A percentile compares a stretch with the other conserved stretches of the same genome.
These are phyloP conservation scores for Rhodofomes roseus DNA, from an alignment of 1,284 basidiomycete genomes.

Conservation along the genomic window DNA sequence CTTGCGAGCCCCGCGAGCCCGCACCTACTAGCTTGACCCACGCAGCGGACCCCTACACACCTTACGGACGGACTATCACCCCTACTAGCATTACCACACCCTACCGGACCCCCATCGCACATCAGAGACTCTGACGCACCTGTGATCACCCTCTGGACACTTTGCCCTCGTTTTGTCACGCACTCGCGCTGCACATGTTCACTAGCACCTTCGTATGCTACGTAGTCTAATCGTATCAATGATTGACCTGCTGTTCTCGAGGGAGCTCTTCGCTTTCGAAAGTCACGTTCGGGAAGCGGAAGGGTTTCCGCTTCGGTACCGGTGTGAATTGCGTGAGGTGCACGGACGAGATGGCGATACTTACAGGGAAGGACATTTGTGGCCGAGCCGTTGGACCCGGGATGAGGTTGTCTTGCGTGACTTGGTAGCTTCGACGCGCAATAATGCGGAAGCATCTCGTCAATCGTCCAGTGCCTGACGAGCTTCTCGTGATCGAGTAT, in stretches of 20 bases:
- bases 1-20: not conserved
- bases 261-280: not conserved
- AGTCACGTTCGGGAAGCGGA: not conserved
- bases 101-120: no score
- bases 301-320: not conserved
- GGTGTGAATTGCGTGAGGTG: not conserved
- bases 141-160: not conserved
- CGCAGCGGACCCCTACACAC: not conserved
- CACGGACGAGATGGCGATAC: no score
- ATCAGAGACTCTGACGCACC: not conserved
- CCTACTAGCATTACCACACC: not conserved
- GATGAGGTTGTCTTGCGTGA: no score
- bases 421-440: no score
- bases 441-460: no score
- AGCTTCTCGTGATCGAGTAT: not conserved
- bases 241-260: not conserved
- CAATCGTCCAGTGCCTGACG: no score
- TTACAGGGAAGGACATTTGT: no score
- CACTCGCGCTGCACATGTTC: not conserved
- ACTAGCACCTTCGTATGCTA: not conserved
- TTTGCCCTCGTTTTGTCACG: constrained; percentile 1
- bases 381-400: no score
- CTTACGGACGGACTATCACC: not conserved
- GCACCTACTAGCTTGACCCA: not conserved
- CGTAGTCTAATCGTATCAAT: not conserved